Conservation (phyloP, 805 yeast genomes). For the Tetrapisispora phaffii region DNA sequence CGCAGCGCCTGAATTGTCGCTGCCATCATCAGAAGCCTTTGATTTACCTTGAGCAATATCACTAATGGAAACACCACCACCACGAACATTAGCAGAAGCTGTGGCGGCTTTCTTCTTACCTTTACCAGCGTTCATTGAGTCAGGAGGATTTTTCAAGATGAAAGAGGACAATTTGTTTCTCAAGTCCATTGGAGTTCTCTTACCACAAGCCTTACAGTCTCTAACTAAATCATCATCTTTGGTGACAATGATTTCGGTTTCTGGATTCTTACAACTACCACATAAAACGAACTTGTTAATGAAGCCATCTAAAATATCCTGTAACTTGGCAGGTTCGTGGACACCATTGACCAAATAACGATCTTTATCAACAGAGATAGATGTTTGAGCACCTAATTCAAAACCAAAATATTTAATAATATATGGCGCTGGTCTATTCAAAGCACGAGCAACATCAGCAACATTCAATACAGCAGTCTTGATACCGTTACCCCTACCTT, state of each 20-base stretch:
- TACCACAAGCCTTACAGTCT: constrained; percentile 98
- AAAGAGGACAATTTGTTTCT: constrained; percentile 80
- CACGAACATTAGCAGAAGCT: constrained; percentile 80
- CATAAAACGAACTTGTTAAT: constrained; percentile 88
- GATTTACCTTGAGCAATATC: constrained; percentile 57
- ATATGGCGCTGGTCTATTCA: constrained; percentile 87
- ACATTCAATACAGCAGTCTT: constrained; percentile 88
- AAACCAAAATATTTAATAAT: constrained; percentile 91
- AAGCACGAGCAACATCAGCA: constrained; percentile 86
- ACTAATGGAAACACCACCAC: constrained; percentile 73
- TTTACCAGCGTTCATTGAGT: constrained; percentile 40
- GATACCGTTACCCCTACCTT: constrained; percentile 99
- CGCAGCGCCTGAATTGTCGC: constrained; percentile 23
- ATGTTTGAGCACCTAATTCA: constrained; percentile 94
- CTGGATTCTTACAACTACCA: constrained; percentile 93
- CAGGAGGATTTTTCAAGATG: constrained; percentile 84
- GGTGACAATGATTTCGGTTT: constrained; percentile 74
- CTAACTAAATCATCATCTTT: constrained; percentile 64
- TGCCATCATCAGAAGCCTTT: constrained; percentile 18
- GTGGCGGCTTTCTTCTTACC: constrained; percentile 76
- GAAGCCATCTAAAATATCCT: constrained; percentile 90
- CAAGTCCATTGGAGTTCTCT: constrained; percentile 71
- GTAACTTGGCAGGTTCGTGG: constrained; percentile 82
- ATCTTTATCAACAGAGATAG: constrained; percentile 68
- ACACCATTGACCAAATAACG: constrained; percentile 90